Evolutionary conservation across 164 flowering plant species (phyloP).

Genomic region (Berberis vulgaris): DNA sequence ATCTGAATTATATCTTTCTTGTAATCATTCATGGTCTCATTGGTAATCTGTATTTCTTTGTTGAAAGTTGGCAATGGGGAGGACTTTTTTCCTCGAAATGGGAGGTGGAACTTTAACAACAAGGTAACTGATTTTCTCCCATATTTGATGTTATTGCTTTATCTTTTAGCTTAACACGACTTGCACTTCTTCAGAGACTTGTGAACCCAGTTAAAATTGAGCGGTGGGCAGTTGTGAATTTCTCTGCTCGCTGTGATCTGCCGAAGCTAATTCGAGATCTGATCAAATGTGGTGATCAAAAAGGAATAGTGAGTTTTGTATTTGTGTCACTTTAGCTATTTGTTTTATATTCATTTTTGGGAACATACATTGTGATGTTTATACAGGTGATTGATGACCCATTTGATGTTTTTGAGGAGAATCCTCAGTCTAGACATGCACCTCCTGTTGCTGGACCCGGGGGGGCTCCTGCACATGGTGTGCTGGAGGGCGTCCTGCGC

Average conservation of each 20-base stretch:
- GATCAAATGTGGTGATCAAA: conserved; percentile 41
- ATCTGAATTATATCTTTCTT: background rate
- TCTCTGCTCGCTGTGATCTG: conserved; percentile 74
- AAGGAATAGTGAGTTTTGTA: conserved; percentile 32
- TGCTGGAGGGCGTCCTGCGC: too few species aligned
- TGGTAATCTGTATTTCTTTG: conserved; percentile 19
- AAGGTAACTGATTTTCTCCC: conserved; percentile 39
- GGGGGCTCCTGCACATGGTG: conserved; percentile 30
- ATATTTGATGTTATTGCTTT: background rate
- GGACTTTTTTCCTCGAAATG: conserved; percentile 59
- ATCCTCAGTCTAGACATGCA: conserved; percentile 27
- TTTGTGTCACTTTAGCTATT: background rate
- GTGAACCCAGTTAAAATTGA: conserved; percentile 51
- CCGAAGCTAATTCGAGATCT: conserved; percentile 37
- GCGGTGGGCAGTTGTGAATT: conserved; percentile 81
- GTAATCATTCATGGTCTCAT: background rate
- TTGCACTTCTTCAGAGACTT: conserved; percentile 33
- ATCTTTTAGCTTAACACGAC: background rate
- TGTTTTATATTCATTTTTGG: background rate
- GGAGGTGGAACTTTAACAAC: conserved; percentile 81
- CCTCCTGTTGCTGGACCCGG: conserved; percentile 42
- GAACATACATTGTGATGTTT: background rate
- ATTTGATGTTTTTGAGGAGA: conserved; percentile 44
- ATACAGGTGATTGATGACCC: conserved; percentile 33
- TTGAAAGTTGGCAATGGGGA: conserved; percentile 73